phyloP scores from a whole-genome alignment of 306 rosid genomes.

The Dryas alaskensis region DNA sequence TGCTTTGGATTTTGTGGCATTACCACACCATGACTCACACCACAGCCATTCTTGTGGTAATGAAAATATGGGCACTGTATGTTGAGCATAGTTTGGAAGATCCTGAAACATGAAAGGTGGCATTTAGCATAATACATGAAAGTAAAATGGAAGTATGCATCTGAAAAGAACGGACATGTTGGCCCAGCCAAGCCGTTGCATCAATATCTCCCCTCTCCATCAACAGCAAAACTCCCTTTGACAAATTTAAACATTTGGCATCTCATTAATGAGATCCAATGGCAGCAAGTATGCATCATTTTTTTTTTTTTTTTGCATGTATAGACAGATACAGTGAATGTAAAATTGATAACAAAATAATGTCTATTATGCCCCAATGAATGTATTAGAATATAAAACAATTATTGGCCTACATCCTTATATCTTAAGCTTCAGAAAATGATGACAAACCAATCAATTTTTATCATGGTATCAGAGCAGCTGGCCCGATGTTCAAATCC shows the following conservation, averaged over 20 bases:
- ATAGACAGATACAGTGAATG: not conserved
- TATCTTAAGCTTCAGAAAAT: not conserved
- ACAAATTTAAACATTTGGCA: too few species aligned
- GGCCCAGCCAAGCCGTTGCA: too few species aligned
- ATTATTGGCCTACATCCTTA: not conserved
- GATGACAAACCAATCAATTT: not conserved
- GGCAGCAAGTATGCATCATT: not conserved
- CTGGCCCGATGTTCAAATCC: not conserved
- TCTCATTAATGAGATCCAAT: too few species aligned
- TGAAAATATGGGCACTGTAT: conserved; percentile 84
- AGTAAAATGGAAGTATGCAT: not conserved
- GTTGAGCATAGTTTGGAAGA: conserved; percentile 99
- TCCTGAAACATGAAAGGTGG: conserved; percentile 51
- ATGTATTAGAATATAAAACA: not conserved
- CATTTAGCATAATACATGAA: conserved; percentile 4
- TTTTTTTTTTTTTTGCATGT: not conserved
- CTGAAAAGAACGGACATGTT: not conserved
- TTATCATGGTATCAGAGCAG: not conserved
- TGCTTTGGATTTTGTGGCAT: conserved; percentile 89
- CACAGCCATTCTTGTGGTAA: conserved; percentile 99
- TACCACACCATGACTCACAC: conserved; percentile 99
- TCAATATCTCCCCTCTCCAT: too few species aligned
- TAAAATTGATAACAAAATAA: not conserved
- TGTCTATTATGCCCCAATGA: not conserved
- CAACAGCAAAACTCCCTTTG: too few species aligned